These are phyloP conservation scores for Aspergillus clavatus DNA, from an alignment of 2,329 filamentous ascomycete species.

Conservation along the genomic window DNA sequence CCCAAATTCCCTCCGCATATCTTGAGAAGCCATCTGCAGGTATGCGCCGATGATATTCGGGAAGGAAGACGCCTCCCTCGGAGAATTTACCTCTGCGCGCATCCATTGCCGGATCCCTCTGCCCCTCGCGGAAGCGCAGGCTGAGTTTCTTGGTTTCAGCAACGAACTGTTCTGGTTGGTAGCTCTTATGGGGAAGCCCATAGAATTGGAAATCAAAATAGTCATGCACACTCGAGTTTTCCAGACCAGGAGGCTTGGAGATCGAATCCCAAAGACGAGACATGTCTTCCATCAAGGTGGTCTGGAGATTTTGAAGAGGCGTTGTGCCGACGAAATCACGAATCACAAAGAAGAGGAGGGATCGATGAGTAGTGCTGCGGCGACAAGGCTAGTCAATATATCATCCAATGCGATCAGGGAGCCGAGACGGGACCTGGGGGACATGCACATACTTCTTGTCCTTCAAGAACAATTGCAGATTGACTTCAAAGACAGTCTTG, in stretches of 20 bases:
- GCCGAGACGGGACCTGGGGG: background rate
- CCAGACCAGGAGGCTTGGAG: constrained; percentile 83
- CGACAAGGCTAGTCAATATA: constrained; percentile 19
- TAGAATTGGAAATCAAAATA: constrained; percentile 99
- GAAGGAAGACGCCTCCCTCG: constrained; percentile 76
- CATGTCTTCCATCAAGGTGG: constrained; percentile 85
- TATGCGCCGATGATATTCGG: constrained; percentile 92
- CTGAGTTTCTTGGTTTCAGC: constrained; percentile 75
- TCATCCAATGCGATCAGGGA: background rate
- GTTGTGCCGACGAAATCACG: constrained; percentile 93
- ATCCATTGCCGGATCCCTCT: constrained; percentile 61
- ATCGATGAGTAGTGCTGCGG: constrained; percentile 73
- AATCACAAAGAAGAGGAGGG: constrained; percentile 96
- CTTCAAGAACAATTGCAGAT: constrained; percentile 93
- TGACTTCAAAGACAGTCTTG: constrained; percentile 99
- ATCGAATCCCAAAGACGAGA: constrained; percentile 88
- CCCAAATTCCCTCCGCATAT: constrained; percentile 93
- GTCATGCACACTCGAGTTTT: constrained; percentile 84
- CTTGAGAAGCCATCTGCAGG: constrained; percentile 94
- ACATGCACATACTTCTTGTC: constrained; percentile 69
- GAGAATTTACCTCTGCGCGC: constrained; percentile 64
- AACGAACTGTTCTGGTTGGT: constrained; percentile 88
- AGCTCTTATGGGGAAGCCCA: constrained; percentile 90
- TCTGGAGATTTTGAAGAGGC: constrained; percentile 81
- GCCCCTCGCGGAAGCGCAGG: constrained; percentile 74